phyloP scores from a whole-genome alignment of 2,329 filamentous ascomycete genomes.

The Curvularia sp. region DNA sequence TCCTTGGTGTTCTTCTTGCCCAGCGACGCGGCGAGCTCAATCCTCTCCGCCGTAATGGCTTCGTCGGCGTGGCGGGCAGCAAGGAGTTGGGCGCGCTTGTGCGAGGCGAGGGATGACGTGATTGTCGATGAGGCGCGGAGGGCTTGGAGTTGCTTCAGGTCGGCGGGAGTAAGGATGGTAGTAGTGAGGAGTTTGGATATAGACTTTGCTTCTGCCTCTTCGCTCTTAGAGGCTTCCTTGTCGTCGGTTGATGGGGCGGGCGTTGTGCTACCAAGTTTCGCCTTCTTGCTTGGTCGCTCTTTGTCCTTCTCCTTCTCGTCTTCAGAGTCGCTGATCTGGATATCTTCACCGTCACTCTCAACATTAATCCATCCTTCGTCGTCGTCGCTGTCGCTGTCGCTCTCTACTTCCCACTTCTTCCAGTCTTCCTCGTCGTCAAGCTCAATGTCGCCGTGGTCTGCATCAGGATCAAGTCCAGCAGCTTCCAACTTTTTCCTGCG shows the following conservation, averaged over 20 bases:
- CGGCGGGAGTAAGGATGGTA: slow-evolving; percentile 91
- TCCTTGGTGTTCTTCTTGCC: slow-evolving; percentile 85
- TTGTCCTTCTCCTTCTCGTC: slow-evolving; percentile 63
- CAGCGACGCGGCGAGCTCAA: slow-evolving; percentile 82
- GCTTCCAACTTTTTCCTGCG: slow-evolving; percentile 74
- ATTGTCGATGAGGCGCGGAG: slow-evolving; percentile 77
- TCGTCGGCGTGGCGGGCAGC: slow-evolving; percentile 77
- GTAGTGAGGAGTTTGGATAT: slow-evolving; percentile 80
- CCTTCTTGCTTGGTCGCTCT: slow-evolving; percentile 69
- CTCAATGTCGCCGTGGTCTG: slow-evolving; percentile 66
- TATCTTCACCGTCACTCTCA: slow-evolving; percentile 78
- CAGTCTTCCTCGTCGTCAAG: slow-evolving; percentile 65
- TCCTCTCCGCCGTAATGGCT: slow-evolving; percentile 86
- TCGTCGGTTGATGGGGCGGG: slow-evolving; percentile 11
- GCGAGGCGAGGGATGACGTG: slow-evolving; percentile 64
- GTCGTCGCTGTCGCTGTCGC: slow-evolving; percentile 66
- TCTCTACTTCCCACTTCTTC: slow-evolving; percentile 68
- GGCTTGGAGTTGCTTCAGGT: slow-evolving; percentile 92
- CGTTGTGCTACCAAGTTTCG: slow-evolving; percentile 59
- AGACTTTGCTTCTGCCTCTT: slow-evolving; percentile 50
- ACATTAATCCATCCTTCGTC: slow-evolving; percentile 95
- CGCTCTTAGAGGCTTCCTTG: slow-evolving; percentile 55
- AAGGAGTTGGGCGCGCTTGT: slow-evolving; percentile 51
- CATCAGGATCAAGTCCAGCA: slow-evolving; percentile 69
- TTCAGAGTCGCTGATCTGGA: slow-evolving; percentile 74